Base-by-base conservation (phyloP, 2,329 filamentous ascomycete genomes). In the Lachnellula cervina region DNA sequence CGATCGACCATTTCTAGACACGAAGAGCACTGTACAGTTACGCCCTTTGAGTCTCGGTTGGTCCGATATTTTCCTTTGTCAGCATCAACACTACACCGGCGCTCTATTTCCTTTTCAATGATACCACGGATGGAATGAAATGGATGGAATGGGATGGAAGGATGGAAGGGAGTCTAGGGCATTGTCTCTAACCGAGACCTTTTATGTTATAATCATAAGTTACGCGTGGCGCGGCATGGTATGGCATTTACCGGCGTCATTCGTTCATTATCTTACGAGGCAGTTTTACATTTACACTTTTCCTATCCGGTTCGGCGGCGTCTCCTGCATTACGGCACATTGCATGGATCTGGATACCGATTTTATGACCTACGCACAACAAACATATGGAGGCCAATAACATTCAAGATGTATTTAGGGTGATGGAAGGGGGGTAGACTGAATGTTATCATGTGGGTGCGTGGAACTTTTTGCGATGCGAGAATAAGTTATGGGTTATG, bases 1-100 rank as follows among this genome's bases (percentile, higher is more conserved):
- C 49, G 3, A 60, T 63, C 47, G 52, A 51, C 14, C 46, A 56
- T 43, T 64, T 63, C 51, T 64, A 51, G 57, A 46, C 48, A 42
- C 50, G 19, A 55, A 54, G 34, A 49, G 49, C 55, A 47, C 32
- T 60, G 58, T 58, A 62, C 51, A 57, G 32, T 51, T 45, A 32
- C 45, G 42, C 50, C 51, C 23, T 37, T 53, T 16, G 5, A 32
- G n/a, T 44, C 23, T 25, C 49, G 16, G 21, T 6, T 48, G 51
- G 38, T 42, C 46, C 43, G 16, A 40, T n/a, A 42, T 40, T 11
- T 42, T 28, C 40, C 42, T 46, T 54, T 55, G 42, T 55, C 35
- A 37, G n/a, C 34, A 28, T 50, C 37, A 72, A 53, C 35, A 58
- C 44, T 73, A 74, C 73, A 73, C 73, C 60, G 65, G 72, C 69